These are phyloP conservation scores for Citrus hindsii DNA, from an alignment of 345 rosid genomes.

Conservation along the genomic window DNA sequence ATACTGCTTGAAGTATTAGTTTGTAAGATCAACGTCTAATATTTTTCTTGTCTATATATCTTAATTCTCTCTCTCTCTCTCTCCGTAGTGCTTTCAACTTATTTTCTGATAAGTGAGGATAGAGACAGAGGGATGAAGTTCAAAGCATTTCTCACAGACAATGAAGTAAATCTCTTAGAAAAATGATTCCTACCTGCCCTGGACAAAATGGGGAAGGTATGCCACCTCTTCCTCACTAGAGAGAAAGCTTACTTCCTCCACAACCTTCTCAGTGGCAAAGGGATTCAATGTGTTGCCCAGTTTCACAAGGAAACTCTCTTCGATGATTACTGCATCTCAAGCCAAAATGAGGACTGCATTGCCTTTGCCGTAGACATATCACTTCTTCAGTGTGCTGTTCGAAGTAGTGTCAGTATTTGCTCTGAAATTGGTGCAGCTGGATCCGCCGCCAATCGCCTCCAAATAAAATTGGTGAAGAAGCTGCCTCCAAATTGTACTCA, in stretches of 20 bases:
- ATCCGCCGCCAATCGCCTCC: too few relatives aligned
- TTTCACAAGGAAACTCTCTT: slow-evolving; percentile 78
- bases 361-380: slow-evolving; percentile 75
- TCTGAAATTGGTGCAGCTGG: slow-evolving; percentile 56
- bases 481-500: too few relatives aligned
- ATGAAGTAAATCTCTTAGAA: too few relatives aligned
- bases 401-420: slow-evolving; percentile 79
- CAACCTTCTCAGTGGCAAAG: slow-evolving; percentile 80
- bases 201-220: too few relatives aligned
- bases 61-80: background rate
- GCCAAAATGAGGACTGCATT: slow-evolving; percentile 89
- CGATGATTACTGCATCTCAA: slow-evolving; percentile 80
- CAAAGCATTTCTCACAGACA: background rate
- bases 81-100: background rate
- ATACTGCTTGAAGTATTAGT: background rate
- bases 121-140: slow-evolving; percentile 59
- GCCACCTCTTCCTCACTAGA: slow-evolving; percentile 1
- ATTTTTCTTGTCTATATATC: background rate
- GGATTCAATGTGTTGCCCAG: slow-evolving; percentile 87
- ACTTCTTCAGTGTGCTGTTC: slow-evolving; percentile 78
- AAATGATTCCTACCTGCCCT: too few relatives aligned
- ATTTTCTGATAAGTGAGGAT: background rate
- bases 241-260: slow-evolving; percentile 14
- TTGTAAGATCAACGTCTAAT: background rate
- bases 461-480: too few relatives aligned